These are phyloP conservation scores for Penicillium corylophilum DNA, from an alignment of 2,329 filamentous ascomycete species.

Conservation along the genomic window DNA sequence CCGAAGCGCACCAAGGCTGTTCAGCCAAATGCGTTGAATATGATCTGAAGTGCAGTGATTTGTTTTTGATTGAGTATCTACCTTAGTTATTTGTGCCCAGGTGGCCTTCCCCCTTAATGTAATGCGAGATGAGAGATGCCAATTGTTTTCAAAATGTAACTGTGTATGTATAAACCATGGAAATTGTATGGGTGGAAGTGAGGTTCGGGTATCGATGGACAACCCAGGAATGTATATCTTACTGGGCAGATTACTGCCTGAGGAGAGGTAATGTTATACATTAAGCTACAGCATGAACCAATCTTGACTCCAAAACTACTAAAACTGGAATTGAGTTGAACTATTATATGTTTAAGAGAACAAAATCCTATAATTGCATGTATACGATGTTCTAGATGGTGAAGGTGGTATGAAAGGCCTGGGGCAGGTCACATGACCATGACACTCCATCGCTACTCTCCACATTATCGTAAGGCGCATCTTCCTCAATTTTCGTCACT, in stretches of 20 bases:
- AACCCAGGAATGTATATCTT: no score
- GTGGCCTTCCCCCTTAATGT: constrained; percentile 11
- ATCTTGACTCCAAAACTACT: background rate
- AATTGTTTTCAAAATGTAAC: background rate
- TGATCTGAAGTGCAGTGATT: background rate
- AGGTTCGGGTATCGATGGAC: no score
- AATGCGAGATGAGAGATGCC: constrained; percentile 15
- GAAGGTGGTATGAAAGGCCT: background rate
- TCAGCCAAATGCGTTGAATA: background rate
- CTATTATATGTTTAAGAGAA: background rate
- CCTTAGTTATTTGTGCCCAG: constrained; percentile 9
- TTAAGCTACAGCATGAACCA: no score
- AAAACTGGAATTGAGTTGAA: background rate
- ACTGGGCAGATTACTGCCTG: no score
- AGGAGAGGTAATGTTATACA: no score
- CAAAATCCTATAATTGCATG: background rate
- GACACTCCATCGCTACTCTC: background rate
- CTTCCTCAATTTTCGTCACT: background rate
- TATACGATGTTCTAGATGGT: no score
- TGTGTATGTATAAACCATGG: no score
- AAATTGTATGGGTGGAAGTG: no score
- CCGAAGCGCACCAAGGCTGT: constrained; percentile 29
- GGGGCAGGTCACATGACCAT: constrained; percentile 3
- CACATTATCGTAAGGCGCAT: background rate
- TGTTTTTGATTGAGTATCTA: constrained; percentile 2